Conservation (phyloP, 345 rosid genomes). For the Eucalyptus sp. region DNA sequence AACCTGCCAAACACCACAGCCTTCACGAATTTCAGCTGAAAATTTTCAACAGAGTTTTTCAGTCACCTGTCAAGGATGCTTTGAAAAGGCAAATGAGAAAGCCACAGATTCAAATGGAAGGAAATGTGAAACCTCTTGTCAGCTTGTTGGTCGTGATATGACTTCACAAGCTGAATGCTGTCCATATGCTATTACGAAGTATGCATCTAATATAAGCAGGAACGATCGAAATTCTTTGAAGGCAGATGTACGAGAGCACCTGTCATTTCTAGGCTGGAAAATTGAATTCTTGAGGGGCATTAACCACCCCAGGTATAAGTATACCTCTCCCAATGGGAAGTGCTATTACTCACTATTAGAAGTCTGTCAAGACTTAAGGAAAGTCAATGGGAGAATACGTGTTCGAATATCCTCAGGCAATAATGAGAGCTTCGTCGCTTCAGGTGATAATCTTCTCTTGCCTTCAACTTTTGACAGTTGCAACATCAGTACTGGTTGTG, state of each 20-base stretch:
- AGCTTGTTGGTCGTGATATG: constrained; percentile 12
- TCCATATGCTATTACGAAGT: constrained; percentile 39
- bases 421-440: background rate
- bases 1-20: background rate
- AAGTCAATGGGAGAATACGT: background rate
- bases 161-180: constrained; percentile 28
- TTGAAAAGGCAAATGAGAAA: background rate
- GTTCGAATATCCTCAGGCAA: background rate
- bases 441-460: background rate
- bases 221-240: background rate
- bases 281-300: constrained; percentile 15
- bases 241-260: constrained; percentile 34
- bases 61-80: background rate
- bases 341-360: constrained; percentile 38
- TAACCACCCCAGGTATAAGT: constrained; percentile 21
- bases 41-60: background rate
- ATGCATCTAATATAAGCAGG: background rate
- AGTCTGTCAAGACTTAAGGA: constrained; percentile 25
- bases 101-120: background rate
- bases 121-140: constrained; percentile 14
- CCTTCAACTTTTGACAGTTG: background rate
- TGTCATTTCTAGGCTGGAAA: constrained; percentile 45
- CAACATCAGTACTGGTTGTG: background rate
- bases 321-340: constrained; percentile 47
- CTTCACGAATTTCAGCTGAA: background rate